Conservation (phyloP, 345 rosid genomes). For the Lepidium aucheri region DNA sequence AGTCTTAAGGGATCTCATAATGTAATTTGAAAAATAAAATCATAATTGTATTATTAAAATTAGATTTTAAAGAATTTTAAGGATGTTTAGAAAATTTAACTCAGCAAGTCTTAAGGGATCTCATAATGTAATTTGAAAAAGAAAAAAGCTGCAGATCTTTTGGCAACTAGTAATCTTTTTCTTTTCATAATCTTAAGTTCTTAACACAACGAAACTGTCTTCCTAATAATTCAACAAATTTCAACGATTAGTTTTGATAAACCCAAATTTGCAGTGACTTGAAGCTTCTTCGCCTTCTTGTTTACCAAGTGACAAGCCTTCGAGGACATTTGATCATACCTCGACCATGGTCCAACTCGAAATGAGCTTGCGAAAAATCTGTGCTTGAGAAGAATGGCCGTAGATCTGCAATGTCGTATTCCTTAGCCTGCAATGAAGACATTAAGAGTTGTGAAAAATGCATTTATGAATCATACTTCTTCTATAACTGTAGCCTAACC, state of each 20-base stretch:
- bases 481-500: not conserved
- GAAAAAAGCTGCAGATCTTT: not conserved
- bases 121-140: too few relatives aligned
- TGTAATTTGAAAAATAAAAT: too few relatives aligned
- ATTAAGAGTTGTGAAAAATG: not conserved
- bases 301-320: slow-evolving; percentile 29
- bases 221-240: not conserved
- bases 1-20: too few relatives aligned
- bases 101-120: too few relatives aligned
- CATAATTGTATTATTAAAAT: too few relatives aligned
- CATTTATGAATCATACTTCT: not conserved
- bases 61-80: too few relatives aligned
- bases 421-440: slow-evolving; percentile 57
- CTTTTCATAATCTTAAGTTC: not conserved
- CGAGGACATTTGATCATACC: slow-evolving; percentile 50
- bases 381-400: slow-evolving; percentile 68
- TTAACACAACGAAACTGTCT: not conserved
- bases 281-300: not conserved
- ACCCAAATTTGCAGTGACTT: not conserved
- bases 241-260: not conserved
- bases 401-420: slow-evolving; percentile 69
- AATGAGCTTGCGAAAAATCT: slow-evolving; percentile 61
- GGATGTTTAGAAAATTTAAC: too few relatives aligned
- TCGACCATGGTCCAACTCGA: slow-evolving; percentile 47
- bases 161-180: not conserved